These are phyloP conservation scores for Ogataea wickerhamii DNA, from an alignment of 805 yeast genomes.

Conservation along the genomic window DNA sequence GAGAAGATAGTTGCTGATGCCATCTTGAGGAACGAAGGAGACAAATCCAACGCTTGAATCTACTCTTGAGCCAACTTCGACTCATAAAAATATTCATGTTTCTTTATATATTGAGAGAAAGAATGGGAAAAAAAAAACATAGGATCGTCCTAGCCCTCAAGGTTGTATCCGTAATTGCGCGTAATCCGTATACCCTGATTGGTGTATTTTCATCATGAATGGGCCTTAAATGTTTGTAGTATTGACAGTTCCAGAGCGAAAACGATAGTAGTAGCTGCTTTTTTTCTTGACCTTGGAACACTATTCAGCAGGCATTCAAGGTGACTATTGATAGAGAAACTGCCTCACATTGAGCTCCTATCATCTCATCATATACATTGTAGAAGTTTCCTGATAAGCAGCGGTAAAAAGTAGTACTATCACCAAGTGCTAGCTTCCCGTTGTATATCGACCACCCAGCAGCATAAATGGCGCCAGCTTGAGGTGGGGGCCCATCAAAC, in stretches of 20 bases:
- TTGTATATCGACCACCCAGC: slow-evolving; percentile 60
- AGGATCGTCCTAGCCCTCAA: too few species aligned
- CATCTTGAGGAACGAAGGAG: slow-evolving; percentile 13
- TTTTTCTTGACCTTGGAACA: too few species aligned
- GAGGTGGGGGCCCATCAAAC: slow-evolving; percentile 80
- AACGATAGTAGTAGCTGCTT: too few species aligned
- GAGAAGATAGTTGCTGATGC: slow-evolving; percentile 38
- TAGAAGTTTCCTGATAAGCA: slow-evolving; percentile 74
- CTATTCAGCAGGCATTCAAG: slow-evolving; percentile 25
- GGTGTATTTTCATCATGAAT: too few species aligned
- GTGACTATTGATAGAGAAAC: slow-evolving; percentile 60
- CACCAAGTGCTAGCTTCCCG: slow-evolving; percentile 64
- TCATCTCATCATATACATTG: slow-evolving; percentile 66
- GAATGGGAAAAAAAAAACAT: too few species aligned
- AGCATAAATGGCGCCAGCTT: slow-evolving; percentile 68
- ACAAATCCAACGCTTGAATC: neutral
- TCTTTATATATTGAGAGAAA: too few species aligned
- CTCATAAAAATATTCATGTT: too few species aligned
- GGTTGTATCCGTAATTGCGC: too few species aligned
- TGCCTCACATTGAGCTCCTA: slow-evolving; percentile 60
- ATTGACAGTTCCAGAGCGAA: too few species aligned
- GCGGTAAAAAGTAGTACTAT: slow-evolving; percentile 60
- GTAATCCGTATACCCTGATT: too few species aligned
- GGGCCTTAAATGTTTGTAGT: too few species aligned
- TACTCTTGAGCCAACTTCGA: too few species aligned